Evolutionary conservation across 345 rosid species (phyloP), one percentile per base, ranked within the genome.

Genomic region (Carallia pectinifolia): DNA sequence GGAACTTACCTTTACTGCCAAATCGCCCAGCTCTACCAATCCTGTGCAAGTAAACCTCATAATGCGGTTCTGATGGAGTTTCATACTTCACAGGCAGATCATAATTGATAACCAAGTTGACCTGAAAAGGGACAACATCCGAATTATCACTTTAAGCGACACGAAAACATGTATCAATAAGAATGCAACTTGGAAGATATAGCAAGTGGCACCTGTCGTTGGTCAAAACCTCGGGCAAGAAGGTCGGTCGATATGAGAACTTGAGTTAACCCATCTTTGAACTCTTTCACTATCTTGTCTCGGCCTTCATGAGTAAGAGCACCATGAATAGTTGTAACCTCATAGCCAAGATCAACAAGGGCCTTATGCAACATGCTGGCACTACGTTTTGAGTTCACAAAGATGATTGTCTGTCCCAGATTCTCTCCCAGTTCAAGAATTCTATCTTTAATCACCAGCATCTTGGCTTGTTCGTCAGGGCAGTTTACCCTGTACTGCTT

Each of bases 21-120:
- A 94, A 94, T 13, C 97, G 89, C 53, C 98, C 98, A 44, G 97
- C 98, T 70, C 98, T 84, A 58, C 98, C 98, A 67, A 94, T 90
- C 75, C 98, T 88, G 76, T 91, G 98, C 81, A 94, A 84, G 81
- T 94, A 91, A 31, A 86, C 93, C 81, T 94, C 98, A 74, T 64
- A 94, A 74, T 94, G 83, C 66, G 98, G 97, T 76, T 90, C 96
- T 29, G 62, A 66, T 2, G 69, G 81, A 17, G 37, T 79, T 34
- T 71, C 83, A 62, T 78, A 62, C 77, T 90, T 94, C 64, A 85
- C 77, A 1, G 98, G 98, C 50, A 91, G 85, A 70, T 91, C 89
- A 73, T 79, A 95, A 64, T 90, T 95, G 18, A 95, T 84, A 3
- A 95, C 96, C 86, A 92, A 62, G 87, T 94, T 94, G 71, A 92